These are phyloP conservation scores for Tetrahymena borealis DNA, from an alignment of 73 alveolate genomes.

Conservation along the genomic window DNA sequence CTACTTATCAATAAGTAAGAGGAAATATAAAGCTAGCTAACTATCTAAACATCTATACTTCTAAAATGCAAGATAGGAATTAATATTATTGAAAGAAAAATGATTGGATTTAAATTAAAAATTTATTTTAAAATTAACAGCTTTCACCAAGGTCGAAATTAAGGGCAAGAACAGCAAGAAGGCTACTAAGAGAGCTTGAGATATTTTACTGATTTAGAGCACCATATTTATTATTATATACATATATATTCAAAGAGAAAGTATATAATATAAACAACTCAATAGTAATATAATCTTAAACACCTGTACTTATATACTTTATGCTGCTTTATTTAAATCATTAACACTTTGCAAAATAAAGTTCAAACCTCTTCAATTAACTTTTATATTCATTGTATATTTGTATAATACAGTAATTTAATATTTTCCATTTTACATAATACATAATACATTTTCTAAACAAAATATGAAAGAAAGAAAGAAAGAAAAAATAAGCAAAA, in stretches of 20 bases:
- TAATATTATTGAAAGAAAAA: background rate
- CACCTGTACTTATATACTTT: conserved; percentile 1
- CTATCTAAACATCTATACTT: too few species aligned
- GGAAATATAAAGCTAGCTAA: too few species aligned
- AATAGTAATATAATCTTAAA: background rate
- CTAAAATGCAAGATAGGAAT: too few species aligned
- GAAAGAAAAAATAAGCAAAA: too few species aligned
- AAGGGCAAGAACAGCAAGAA: background rate
- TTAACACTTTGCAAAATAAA: background rate
- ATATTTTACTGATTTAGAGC: background rate
- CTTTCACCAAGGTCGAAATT: background rate
- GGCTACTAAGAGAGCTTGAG: conserved; percentile 5
- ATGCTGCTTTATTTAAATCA: conserved; percentile 1
- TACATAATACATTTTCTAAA: too few species aligned
- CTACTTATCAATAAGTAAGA: too few species aligned
- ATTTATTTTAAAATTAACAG: background rate
- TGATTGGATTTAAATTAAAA: background rate
- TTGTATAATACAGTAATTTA: too few species aligned
- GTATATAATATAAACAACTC: background rate
- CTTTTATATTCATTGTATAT: too few species aligned
- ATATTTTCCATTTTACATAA: too few species aligned
- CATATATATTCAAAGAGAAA: background rate
- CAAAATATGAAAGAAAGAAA: too few species aligned
- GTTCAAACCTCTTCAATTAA: background rate
- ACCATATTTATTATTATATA: background rate